Evolutionary conservation across 1,284 basidiomycete species (phyloP).

Genomic region (Boletellus deceptivus): DNA sequence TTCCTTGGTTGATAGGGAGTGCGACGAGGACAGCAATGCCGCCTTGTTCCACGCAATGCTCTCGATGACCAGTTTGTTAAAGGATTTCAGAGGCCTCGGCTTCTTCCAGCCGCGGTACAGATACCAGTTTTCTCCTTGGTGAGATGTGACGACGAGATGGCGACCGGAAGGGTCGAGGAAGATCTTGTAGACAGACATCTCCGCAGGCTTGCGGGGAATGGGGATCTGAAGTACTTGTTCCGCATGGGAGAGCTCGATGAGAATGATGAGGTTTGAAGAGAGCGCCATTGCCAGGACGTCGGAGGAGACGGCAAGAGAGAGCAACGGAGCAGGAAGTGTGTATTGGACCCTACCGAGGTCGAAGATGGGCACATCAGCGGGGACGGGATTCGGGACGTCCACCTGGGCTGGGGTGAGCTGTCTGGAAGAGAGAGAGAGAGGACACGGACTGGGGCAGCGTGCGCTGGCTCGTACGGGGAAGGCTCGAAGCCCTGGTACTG

Average conservation of each 20-base stretch:
- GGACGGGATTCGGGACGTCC: conserved; percentile 33
- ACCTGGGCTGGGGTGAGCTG: conserved; percentile 31
- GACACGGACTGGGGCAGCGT: conserved; percentile 37
- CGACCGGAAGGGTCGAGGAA: conserved; percentile 91
- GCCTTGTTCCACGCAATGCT: conserved; percentile 92
- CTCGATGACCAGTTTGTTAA: conserved; percentile 84
- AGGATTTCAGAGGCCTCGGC: conserved; percentile 72
- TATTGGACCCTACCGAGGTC: conserved; percentile 87
- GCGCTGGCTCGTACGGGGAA: conserved; percentile 51
- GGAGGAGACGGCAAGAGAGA: conserved; percentile 79
- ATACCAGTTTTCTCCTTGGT: conserved; percentile 94
- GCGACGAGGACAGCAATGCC: conserved; percentile 60
- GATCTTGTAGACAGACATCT: conserved; percentile 73
- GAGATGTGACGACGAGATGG: conserved; percentile 85
- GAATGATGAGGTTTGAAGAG: conserved; percentile 71
- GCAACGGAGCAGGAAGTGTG: conserved; percentile 76
- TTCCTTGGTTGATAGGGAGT: conserved; percentile 76
- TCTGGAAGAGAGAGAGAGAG: conserved; percentile 2
- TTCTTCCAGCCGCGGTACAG: conserved; percentile 80
- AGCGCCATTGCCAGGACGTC: conserved; percentile 86
- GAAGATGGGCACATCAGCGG: conserved; percentile 65
- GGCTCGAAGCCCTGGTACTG: conserved; percentile 88
- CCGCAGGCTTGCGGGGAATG: conserved; percentile 68
- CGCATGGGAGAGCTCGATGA: conserved; percentile 82
- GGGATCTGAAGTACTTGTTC: conserved; percentile 79